Evolutionary conservation across 257 asterid species (phyloP).

Genomic region (Hygrophila difformis): DNA sequence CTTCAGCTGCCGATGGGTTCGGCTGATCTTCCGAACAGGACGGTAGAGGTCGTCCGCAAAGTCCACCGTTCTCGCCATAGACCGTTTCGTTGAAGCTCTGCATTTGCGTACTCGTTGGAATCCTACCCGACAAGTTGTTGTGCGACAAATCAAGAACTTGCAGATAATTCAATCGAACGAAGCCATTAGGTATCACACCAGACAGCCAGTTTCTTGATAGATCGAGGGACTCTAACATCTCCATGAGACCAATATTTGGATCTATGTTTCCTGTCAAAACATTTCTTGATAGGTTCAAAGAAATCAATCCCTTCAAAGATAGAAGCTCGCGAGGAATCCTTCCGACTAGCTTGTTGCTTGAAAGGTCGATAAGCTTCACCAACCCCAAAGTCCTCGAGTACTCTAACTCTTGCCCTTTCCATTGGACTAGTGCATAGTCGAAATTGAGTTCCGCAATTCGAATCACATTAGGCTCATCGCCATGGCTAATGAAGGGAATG

Average conservation of each 20-base stretch:
- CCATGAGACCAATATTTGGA: conserved; percentile 16
- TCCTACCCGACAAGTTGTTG: conserved; percentile 16
- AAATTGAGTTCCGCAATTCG: not conserved
- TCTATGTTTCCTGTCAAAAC: conserved; percentile 3
- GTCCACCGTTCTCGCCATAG: conserved; percentile 16
- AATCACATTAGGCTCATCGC: not conserved
- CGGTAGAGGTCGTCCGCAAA: conserved; percentile 23
- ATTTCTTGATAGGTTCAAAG: not conserved
- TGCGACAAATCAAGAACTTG: conserved; percentile 20
- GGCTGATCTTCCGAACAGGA: conserved; percentile 7
- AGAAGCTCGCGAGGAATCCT: not conserved
- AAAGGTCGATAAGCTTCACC: not conserved
- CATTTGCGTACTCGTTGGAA: conserved; percentile 23
- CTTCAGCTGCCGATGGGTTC: not conserved
- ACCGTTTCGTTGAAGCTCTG: conserved; percentile 16
- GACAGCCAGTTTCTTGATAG: conserved; percentile 21
- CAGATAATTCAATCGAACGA: conserved; percentile 12
- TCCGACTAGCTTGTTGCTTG: not conserved
- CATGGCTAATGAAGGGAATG: not conserved
- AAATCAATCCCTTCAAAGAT: not conserved
- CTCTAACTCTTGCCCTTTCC: not conserved
- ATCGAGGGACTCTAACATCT: conserved; percentile 21
- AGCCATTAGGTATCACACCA: conserved; percentile 18
- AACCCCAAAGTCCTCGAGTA: not conserved
- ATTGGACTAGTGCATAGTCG: not conserved